phyloP scores from a whole-genome alignment of 331 rosid genomes.

The Stylosanthes scabra region DNA sequence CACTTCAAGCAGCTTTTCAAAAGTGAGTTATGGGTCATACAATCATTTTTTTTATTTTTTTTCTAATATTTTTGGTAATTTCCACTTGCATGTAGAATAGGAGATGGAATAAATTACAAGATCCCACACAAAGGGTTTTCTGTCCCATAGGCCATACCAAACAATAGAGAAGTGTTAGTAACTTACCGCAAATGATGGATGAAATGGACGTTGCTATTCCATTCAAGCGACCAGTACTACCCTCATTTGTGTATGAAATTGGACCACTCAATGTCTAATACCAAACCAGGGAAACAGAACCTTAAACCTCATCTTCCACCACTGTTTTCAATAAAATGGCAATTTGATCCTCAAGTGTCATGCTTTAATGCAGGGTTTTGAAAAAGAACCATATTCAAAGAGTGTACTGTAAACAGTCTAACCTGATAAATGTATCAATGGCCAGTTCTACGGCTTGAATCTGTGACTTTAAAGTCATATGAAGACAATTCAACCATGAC shows the following conservation, averaged over 20 bases:
- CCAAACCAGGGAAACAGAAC: conserved; percentile 31
- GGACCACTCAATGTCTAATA: conserved; percentile 44
- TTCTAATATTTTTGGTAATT: too few species aligned
- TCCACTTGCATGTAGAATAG: background rate
- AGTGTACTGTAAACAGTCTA: too few species aligned
- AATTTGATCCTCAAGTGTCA: too few species aligned
- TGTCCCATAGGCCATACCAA: conserved; percentile 38
- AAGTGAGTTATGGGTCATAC: too few species aligned
- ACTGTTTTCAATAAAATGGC: background rate
- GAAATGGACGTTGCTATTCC: conserved; percentile 28
- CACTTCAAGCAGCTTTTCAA: too few species aligned
- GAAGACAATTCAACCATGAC: too few species aligned
- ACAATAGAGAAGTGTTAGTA: conserved; percentile 33
- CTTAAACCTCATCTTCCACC: conserved; percentile 14
- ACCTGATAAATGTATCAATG: too few species aligned
- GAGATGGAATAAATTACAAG: conserved; percentile 17
- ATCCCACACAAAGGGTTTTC: conserved; percentile 30
- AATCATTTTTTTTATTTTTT: too few species aligned
- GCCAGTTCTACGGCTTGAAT: too few species aligned
- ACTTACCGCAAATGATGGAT: conserved; percentile 36
- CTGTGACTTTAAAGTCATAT: too few species aligned
- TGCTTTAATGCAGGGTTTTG: too few species aligned
- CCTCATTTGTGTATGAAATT: conserved; percentile 49
- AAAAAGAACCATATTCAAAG: too few species aligned
- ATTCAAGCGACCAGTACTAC: conserved; percentile 51